Conservation (phyloP, 306 rosid species). For the Myrica gale region DNA sequence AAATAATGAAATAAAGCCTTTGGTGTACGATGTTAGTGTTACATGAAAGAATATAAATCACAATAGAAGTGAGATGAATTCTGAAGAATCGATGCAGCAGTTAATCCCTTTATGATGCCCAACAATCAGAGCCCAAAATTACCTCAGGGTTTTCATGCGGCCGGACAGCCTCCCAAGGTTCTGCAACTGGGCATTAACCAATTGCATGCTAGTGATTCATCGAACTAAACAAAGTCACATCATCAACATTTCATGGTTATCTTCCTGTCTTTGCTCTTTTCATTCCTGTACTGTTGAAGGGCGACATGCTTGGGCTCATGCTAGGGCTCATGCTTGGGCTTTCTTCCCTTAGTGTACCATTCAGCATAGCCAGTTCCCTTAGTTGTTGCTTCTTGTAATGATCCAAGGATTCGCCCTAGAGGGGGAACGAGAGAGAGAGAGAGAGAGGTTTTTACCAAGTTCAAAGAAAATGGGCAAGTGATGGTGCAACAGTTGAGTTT, state of each 20-base stretch:
- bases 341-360: constrained; percentile 89
- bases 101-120: constrained; percentile 25
- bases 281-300: constrained; percentile 80
- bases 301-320: constrained; percentile 87
- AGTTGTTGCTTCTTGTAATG: constrained; percentile 89
- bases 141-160: constrained; percentile 24
- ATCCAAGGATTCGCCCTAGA: constrained; percentile 81
- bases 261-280: constrained; percentile 92
- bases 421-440: not conserved
- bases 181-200: constrained; percentile 30
- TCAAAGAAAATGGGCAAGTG: not conserved
- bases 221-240: constrained; percentile 19
- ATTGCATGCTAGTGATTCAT: constrained; percentile 34
- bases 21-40: constrained; percentile 41
- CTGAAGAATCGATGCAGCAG: constrained; percentile 17
- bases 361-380: constrained; percentile 80
- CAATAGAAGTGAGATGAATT: constrained; percentile 19
- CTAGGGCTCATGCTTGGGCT: constrained; percentile 93
- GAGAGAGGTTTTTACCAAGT: not conserved
- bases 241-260: constrained; percentile 36
- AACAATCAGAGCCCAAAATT: constrained; percentile 23
- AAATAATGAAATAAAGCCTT: constrained; percentile 34
- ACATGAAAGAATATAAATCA: constrained; percentile 50
- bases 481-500: constrained; percentile 5
- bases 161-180: constrained; percentile 27